Base-by-base conservation (phyloP, 73 alveolate genomes). In the Blepharisma japonicum region DNA sequence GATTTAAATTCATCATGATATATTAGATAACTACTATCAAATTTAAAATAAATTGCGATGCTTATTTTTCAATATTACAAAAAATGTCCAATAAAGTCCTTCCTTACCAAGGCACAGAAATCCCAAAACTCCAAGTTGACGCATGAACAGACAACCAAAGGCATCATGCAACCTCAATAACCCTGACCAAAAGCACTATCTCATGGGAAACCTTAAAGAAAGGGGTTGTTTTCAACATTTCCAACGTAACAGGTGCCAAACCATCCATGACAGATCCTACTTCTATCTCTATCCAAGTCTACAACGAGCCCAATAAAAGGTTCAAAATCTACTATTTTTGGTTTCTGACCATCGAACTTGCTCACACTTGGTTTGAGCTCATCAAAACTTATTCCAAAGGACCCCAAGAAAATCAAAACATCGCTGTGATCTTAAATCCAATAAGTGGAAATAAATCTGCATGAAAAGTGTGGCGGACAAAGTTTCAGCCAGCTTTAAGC, bases 341-440 rank as follows among this genome's bases (percentile, higher is more conserved):
- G 18, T n/a, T 11, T 25, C n/a, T 25, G 18, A 61, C 49, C 46
- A 14, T 8, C 4, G 18, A n/a, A 5, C 74, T 14, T 14, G 74
- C 74, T 25, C 74, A 61, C 18, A 9, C 39, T 14, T 61, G 74
- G 74, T 61, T n/a, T 61, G 74, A 61, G 23, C 18, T 39, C 38
- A 61, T 61, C 11, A 25, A n/a, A 61, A 2, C 42, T 32, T 32
- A 61, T 18, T n/a, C 46, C 47, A 11, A 8, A 8, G 14, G 46
- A 8, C 46, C 49, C 47, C 27, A 53, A 53, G 46, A 61, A 14
- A n/a, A 14, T 20, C 39, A 48, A 14, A n/a, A 25, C 74, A 20
- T 61, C 39, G 14, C 47, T 39, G 11, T 61, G 18, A 20, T 61
- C 39, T 8, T 61, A n/a, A 61, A 61, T 25, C 74, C 74, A 2